Evolutionary conservation across 208 protist genomes (phyloP).

Genomic region (Leishmania martiniquensis): DNA sequence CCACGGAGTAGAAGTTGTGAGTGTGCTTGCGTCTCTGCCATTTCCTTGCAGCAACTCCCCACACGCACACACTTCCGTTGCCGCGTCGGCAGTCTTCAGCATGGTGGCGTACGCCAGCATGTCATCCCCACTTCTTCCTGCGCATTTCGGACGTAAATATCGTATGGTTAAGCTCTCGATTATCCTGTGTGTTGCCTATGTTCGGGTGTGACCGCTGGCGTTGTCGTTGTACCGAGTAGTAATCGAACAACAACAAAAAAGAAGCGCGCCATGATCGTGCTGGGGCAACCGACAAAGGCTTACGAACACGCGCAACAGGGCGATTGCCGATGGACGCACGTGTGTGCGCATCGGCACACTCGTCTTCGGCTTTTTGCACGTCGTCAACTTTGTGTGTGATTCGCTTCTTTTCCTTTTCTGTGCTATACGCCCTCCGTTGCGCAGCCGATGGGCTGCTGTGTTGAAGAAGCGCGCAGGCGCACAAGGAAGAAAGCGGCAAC

Average conservation of each 20-base stretch:
- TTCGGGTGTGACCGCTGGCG: neutral
- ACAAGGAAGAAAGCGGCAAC: neutral
- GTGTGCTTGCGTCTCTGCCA: neutral
- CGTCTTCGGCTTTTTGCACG: no score
- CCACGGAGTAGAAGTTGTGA: constrained; percentile 5
- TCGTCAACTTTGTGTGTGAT: neutral
- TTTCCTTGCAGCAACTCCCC: neutral
- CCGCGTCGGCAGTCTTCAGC: neutral
- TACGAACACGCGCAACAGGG: neutral
- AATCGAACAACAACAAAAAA: neutral
- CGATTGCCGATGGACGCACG: neutral
- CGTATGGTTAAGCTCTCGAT: neutral
- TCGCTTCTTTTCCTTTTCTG: neutral
- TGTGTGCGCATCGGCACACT: no score
- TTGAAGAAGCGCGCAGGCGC: neutral
- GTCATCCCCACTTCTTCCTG: neutral
- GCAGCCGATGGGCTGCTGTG: neutral
- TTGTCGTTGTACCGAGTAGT: neutral
- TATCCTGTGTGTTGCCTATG: neutral
- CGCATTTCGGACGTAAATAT: neutral
- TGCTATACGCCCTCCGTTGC: neutral
- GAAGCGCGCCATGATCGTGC: neutral
- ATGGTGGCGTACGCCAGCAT: neutral
- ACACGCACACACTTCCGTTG: no score
- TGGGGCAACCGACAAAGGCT: neutral